phyloP scores from a whole-genome alignment of 495 filamentous ascomycete genomes.

The Bacidia gigantensis region DNA sequence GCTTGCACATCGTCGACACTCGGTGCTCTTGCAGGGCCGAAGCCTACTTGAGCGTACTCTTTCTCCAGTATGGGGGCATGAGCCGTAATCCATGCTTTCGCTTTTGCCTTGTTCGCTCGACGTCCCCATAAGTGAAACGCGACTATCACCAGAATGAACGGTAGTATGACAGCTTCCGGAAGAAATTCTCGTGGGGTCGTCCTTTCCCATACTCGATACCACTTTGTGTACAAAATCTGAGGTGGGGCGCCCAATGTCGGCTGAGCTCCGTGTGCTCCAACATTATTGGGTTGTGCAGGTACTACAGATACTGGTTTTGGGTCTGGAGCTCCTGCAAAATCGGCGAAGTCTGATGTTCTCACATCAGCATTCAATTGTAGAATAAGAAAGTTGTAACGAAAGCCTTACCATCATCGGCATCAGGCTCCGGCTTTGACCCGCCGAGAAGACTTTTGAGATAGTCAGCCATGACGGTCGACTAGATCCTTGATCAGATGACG shows the following conservation, averaged over 20 bases:
- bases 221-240: constrained; percentile 64
- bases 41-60: constrained; percentile 88
- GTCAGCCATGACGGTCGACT: constrained; percentile 49
- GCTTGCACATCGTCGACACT: constrained; percentile 31
- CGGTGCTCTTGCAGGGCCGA: constrained; percentile 33
- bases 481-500: too few relatives aligned
- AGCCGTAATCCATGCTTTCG: constrained; percentile 64
- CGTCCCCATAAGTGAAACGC: constrained; percentile 73
- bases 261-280: constrained; percentile 31
- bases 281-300: constrained; percentile 22
- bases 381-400: background rate
- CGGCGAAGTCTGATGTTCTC: constrained; percentile 51
- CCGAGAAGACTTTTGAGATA: constrained; percentile 43
- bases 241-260: constrained; percentile 27
- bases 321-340: constrained; percentile 57
- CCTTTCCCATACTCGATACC: constrained; percentile 95
- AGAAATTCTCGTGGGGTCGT: constrained; percentile 67
- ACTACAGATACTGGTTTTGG: constrained; percentile 43
- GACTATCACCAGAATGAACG: constrained; percentile 57
- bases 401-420: constrained; percentile 39
- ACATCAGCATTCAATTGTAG: background rate
- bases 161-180: constrained; percentile 70
- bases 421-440: constrained; percentile 33
- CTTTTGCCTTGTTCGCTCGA: constrained; percentile 62
- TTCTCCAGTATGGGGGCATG: constrained; percentile 55